Evolutionary conservation across 495 filamentous ascomycete species (phyloP).

Genomic region (Chaetomium tenue): DNA sequence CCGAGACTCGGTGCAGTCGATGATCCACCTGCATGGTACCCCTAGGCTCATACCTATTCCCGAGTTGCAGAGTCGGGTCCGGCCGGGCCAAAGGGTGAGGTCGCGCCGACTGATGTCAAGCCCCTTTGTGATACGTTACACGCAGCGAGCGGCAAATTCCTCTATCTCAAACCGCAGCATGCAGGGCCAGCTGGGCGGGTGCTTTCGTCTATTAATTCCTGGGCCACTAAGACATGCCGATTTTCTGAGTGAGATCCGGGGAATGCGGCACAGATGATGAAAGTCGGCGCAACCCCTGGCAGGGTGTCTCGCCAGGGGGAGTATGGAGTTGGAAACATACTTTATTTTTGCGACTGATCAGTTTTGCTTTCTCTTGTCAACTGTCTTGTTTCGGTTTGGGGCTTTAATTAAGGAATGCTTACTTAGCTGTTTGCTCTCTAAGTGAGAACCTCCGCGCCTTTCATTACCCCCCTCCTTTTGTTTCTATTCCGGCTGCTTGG

Average conservation of each 20-base stretch:
- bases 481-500: not conserved
- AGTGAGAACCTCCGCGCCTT: slow-evolving; percentile 5
- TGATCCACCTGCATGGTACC: not conserved
- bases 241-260: not conserved
- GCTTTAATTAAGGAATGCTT: not conserved
- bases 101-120: not conserved
- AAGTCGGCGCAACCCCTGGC: not conserved
- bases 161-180: slow-evolving; percentile 13
- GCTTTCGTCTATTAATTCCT: not conserved
- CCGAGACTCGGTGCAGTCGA: not conserved
- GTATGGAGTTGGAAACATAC: not conserved
- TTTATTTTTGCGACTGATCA: slow-evolving; percentile 2
- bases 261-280: not conserved
- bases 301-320: not conserved
- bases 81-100: not conserved
- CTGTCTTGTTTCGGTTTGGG: not conserved
- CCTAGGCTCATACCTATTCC: not conserved
- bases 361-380: not conserved
- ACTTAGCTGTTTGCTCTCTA: slow-evolving; percentile 8
- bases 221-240: not conserved
- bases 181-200: not conserved
- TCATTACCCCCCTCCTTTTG: not conserved
- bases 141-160: slow-evolving; percentile 6
- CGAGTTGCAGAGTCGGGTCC: slow-evolving; percentile 8
- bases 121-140: not conserved